Percentiles rank a stretch among this genome's conserved stretches.
Conservation (phyloP, 179 eudicot species). For the Corrigiola litoralis region DNA sequence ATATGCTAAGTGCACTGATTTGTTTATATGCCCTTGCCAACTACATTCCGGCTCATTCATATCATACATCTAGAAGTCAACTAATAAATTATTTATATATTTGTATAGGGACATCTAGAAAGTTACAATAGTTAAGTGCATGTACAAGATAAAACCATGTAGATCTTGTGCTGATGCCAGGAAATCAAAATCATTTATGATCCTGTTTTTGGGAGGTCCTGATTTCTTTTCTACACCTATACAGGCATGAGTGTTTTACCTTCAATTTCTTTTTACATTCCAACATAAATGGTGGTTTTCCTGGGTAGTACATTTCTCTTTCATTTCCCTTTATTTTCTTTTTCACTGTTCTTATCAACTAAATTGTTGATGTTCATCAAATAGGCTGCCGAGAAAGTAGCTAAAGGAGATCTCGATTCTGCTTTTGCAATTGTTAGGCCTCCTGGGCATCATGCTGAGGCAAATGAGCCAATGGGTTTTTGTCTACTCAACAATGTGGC, state of each 20-base stretch:
- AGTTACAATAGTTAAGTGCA: neutral
- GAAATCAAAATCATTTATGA: neutral
- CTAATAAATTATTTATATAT: neutral
- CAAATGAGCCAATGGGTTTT: constrained; percentile 89
- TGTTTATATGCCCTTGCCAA: neutral
- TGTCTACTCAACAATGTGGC: constrained; percentile 93
- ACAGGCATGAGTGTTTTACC: neutral
- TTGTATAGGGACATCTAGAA: neutral
- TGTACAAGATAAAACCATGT: neutral
- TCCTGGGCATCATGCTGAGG: constrained; percentile 99
- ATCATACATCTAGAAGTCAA: neutral
- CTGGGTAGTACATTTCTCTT: neutral
- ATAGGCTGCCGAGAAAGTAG: constrained; percentile 88
- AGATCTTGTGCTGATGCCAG: neutral
- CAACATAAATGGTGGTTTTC: neutral
- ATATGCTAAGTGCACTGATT: neutral
- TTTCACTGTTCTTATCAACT: neutral
- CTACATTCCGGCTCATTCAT: neutral
- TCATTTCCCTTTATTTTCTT: neutral
- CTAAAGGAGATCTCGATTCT: constrained; percentile 79
- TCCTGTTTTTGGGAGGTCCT: neutral
- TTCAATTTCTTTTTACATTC: neutral
- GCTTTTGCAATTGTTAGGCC: constrained; percentile 99
- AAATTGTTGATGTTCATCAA: constrained; percentile 14
- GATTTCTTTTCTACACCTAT: neutral